Evolutionary conservation across 345 rosid genomes (phyloP).

Genomic region (Sapria himalayana): DNA sequence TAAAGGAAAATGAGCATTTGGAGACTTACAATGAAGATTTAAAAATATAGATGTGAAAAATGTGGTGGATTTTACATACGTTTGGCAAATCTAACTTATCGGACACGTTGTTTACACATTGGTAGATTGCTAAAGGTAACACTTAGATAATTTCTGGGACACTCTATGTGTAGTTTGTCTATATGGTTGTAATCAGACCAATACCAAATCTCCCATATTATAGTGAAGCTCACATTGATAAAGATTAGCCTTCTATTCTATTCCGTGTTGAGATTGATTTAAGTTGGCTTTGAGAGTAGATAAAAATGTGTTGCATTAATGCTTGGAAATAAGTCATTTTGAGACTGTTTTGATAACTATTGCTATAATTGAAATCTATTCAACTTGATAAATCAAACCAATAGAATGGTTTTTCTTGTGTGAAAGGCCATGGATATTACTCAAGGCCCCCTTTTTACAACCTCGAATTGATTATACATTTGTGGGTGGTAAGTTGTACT

Average conservation of each 20-base stretch:
- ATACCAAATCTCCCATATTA: neutral
- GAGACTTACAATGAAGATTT: no score
- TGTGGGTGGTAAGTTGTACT: neutral
- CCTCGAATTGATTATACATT: neutral
- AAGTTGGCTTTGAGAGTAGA: neutral
- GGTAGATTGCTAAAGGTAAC: no score
- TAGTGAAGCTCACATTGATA: neutral
- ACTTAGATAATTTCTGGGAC: no score
- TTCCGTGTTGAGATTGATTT: neutral
- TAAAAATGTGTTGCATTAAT: neutral
- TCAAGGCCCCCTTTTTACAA: neutral
- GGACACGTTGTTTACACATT: no score
- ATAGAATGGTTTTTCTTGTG: neutral
- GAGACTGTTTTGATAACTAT: neutral
- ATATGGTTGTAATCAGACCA: neutral
- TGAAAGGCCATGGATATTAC: neutral
- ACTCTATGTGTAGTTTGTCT: neutral
- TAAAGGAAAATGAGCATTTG: no score
- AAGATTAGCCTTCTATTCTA: neutral
- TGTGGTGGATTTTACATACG: no score
- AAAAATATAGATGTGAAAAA: no score
- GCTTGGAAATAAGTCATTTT: neutral
- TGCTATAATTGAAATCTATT: neutral
- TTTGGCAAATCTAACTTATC: no score
- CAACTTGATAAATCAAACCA: neutral